A percentile compares a stretch with the other conserved stretches of the same genome.
Conservation (phyloP, 2,329 filamentous ascomycete genomes). For the Oidium heveae region DNA sequence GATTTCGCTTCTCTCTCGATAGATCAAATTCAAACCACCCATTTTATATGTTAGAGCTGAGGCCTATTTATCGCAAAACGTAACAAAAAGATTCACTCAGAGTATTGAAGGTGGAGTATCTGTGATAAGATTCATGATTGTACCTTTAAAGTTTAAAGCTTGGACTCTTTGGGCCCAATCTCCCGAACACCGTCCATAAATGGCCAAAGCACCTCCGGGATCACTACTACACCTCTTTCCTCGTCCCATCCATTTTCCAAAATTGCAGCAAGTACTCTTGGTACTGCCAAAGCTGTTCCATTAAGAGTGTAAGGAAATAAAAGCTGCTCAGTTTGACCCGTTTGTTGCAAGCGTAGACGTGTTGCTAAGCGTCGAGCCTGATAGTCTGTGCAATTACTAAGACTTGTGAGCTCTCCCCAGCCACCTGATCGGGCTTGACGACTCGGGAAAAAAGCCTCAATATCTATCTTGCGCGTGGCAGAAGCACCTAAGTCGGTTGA, state of each 20-base stretch:
- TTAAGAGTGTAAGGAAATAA: slow-evolving; percentile 80
- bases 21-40: too few species aligned
- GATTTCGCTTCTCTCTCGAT: too few species aligned
- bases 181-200: slow-evolving; percentile 60
- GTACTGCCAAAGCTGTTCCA: slow-evolving; percentile 79
- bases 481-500: slow-evolving; percentile 69
- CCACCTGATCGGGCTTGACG: slow-evolving; percentile 38
- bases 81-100: too few species aligned
- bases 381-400: slow-evolving; percentile 85
- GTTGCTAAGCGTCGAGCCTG: slow-evolving; percentile 67
- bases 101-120: too few species aligned
- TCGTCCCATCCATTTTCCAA: slow-evolving; percentile 82
- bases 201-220: slow-evolving; percentile 55
- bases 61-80: too few species aligned
- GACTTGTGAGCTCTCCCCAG: slow-evolving; percentile 84
- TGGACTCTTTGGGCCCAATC: slow-evolving; percentile 18
- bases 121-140: too few species aligned
- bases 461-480: slow-evolving; percentile 68
- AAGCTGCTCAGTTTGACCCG: slow-evolving; percentile 6
- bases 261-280: slow-evolving; percentile 66
- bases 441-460: slow-evolving; percentile 83
- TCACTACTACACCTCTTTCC: slow-evolving; percentile 32
- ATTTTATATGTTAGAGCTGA: too few species aligned
- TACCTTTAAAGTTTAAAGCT: neutral
- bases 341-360: slow-evolving; percentile 20